A percentile compares a stretch with the other conserved stretches of the same genome.
Conservation (phyloP, 148 eudicot species). For the Amaranthus palmeri region DNA sequence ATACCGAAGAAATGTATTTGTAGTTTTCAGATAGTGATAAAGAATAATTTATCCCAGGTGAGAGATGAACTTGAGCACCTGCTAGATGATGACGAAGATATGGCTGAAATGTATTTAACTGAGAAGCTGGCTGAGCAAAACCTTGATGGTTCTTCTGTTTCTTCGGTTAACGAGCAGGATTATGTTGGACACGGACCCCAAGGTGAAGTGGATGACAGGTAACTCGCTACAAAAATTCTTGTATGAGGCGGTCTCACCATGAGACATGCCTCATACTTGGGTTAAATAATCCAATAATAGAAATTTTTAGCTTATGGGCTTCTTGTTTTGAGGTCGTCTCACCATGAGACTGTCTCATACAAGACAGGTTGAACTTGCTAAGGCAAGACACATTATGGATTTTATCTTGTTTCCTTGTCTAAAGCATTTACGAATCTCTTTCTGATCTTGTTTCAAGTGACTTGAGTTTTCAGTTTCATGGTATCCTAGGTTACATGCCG, state of each 20-base stretch:
- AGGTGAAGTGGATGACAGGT: conserved; percentile 64
- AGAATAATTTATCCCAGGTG: conserved; percentile 43
- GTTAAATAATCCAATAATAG: too few species aligned
- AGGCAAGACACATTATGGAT: background rate
- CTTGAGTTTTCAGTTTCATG: conserved; percentile 6
- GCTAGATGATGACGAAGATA: conserved; percentile 90
- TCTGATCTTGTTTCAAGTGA: background rate
- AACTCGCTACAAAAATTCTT: background rate
- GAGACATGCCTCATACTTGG: too few species aligned
- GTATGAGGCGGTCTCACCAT: too few species aligned
- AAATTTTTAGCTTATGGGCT: too few species aligned
- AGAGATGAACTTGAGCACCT: conserved; percentile 95
- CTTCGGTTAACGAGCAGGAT: conserved; percentile 55
- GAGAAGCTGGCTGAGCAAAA: conserved; percentile 68
- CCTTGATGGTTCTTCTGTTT: conserved; percentile 56
- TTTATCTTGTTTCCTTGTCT: background rate
- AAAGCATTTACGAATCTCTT: background rate
- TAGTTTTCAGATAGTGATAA: conserved; percentile 9
- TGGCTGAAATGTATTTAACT: conserved; percentile 98
- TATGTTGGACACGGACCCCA: conserved; percentile 48
- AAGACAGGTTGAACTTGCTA: background rate
- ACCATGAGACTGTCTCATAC: too few species aligned
- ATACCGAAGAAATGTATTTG: background rate
- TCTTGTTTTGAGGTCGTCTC: too few species aligned
- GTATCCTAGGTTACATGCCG: conserved; percentile 47